These are phyloP conservation scores for Hirsutella thompsonii DNA, from an alignment of 2,329 filamentous ascomycete genomes.

Conservation along the genomic window DNA sequence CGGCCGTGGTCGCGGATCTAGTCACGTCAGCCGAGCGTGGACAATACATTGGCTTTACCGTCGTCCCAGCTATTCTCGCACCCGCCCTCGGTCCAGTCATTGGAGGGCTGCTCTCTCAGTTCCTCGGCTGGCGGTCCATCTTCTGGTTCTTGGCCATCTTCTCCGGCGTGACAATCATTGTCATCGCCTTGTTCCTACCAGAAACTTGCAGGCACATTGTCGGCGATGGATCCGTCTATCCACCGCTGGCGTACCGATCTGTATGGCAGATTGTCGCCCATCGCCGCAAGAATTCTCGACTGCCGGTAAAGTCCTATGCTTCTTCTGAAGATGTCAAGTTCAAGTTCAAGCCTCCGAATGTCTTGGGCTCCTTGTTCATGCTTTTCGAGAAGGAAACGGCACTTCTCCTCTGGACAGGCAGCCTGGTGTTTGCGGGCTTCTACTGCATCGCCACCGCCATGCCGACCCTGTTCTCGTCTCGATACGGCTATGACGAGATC, in stretches of 20 bases:
- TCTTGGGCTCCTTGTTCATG: conserved; percentile 25
- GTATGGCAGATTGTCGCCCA: conserved; percentile 15
- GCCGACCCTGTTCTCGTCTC: conserved; percentile 27
- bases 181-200: conserved; percentile 37
- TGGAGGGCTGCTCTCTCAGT: conserved; percentile 43
- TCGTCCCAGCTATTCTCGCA: conserved; percentile 32
- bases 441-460: conserved; percentile 33
- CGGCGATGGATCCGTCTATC: conserved; percentile 35
- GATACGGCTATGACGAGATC: conserved; percentile 47
- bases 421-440: conserved; percentile 35
- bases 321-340: conserved; percentile 11
- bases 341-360: conserved; percentile 25
- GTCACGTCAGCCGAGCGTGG: conserved; percentile 49
- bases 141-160: conserved; percentile 50
- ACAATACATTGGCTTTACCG: conserved; percentile 41
- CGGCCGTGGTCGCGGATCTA: conserved; percentile 50
- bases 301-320: conserved; percentile 5
- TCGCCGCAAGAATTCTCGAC: background rate
- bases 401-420: conserved; percentile 29
- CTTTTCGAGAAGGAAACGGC: conserved; percentile 28
- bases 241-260: conserved; percentile 23
- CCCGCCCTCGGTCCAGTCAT: conserved; percentile 41
- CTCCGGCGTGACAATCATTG: conserved; percentile 23
- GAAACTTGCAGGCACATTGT: conserved; percentile 37
- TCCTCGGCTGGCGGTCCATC: conserved; percentile 44